A percentile compares a stretch with the other conserved stretches of the same genome.
Evolutionary conservation across 2,329 filamentous ascomycete species (phyloP).

Genomic region (Cladosporium sp.): DNA sequence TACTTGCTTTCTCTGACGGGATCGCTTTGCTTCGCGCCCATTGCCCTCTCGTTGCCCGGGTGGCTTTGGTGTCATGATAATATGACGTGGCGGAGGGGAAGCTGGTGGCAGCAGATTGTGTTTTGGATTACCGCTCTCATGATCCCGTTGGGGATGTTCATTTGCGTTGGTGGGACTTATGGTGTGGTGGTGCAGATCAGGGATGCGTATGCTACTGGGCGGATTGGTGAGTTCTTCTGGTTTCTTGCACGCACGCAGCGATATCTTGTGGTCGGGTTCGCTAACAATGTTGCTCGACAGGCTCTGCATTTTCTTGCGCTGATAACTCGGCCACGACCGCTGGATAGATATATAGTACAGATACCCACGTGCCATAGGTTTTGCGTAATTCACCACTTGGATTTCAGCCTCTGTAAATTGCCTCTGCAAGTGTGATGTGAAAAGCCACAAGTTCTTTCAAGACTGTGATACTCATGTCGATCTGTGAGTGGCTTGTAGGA

Average conservation of each 20-base stretch:
- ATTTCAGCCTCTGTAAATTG: too few species aligned
- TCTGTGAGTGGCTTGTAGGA: too few species aligned
- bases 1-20: slow-evolving; percentile 48
- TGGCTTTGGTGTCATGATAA: slow-evolving; percentile 51
- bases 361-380: too few species aligned
- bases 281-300: slow-evolving; percentile 14
- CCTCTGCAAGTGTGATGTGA: too few species aligned
- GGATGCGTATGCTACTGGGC: slow-evolving; percentile 45
- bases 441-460: too few species aligned
- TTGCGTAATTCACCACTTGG: too few species aligned
- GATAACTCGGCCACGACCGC: slow-evolving; percentile 37
- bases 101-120: slow-evolving; percentile 29
- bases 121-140: slow-evolving; percentile 41
- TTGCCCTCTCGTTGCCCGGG: slow-evolving; percentile 46
- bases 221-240: slow-evolving; percentile 33
- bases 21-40: slow-evolving; percentile 47
- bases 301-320: slow-evolving; percentile 44
- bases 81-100: slow-evolving; percentile 36
- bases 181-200: slow-evolving; percentile 49
- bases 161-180: slow-evolving; percentile 47
- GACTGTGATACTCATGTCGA: too few species aligned
- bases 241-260: neutral
- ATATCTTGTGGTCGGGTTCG: neutral
- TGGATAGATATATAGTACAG: neutral
- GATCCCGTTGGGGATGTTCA: slow-evolving; percentile 43